Conservation (phyloP, 2,329 filamentous ascomycete genomes). For the Talaromyces sp. region DNA sequence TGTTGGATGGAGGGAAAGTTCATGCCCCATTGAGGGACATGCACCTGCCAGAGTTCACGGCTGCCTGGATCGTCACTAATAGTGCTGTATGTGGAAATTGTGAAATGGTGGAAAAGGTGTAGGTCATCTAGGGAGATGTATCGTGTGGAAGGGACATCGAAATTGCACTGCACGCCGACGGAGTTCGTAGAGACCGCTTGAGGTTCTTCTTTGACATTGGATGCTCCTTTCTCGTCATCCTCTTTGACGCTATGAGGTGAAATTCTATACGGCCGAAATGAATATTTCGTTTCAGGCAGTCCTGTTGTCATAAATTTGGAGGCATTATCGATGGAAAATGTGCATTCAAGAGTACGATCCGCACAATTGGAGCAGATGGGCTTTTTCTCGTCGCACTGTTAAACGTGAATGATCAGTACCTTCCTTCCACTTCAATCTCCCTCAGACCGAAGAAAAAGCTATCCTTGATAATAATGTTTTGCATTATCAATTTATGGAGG, state of each 20-base stretch:
- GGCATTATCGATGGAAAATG: not conserved
- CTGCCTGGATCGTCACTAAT: not conserved
- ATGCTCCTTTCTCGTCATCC: not conserved
- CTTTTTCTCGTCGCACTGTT: constrained; percentile 16
- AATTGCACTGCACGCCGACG: not conserved
- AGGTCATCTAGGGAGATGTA: constrained; percentile 6
- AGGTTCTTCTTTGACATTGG: not conserved
- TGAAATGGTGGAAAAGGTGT: constrained; percentile 13
- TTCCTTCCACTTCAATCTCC: too few species aligned
- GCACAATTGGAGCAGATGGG: constrained; percentile 14
- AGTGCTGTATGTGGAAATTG: constrained; percentile 2
- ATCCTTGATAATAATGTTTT: too few species aligned
- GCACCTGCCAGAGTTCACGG: constrained; percentile 31
- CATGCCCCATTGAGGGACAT: constrained; percentile 34
- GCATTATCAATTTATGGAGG: too few species aligned
- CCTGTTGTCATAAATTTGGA: not conserved
- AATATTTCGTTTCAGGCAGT: not conserved
- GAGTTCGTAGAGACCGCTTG: not conserved
- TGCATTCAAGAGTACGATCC: not conserved
- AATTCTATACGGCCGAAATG: not conserved
- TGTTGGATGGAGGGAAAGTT: constrained; percentile 34
- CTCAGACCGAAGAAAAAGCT: too few species aligned
- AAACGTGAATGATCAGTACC: not conserved
- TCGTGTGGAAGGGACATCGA: not conserved
- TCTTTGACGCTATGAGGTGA: not conserved